phyloP scores from a whole-genome alignment of 306 rosid genomes.

The Cotoneaster glaucophyllus region DNA sequence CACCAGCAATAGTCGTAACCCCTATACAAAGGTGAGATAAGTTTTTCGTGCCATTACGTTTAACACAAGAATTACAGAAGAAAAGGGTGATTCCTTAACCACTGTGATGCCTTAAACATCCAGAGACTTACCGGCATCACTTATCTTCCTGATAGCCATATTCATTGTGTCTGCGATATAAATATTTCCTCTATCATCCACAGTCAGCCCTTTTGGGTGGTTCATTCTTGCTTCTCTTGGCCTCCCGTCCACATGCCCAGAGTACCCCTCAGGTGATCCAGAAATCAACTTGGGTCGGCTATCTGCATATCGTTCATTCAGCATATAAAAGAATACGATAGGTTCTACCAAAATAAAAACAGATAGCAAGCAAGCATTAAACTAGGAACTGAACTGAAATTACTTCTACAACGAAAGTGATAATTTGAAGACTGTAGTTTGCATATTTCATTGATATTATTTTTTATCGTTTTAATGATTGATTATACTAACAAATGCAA shows the following conservation, averaged over 20 bases:
- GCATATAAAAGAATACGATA: slow-evolving; percentile 6
- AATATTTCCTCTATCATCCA: slow-evolving; percentile 78
- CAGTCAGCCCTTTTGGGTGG: slow-evolving; percentile 83
- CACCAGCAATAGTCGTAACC: slow-evolving; percentile 97
- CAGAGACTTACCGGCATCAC: slow-evolving; percentile 53
- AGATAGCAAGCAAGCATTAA: neutral
- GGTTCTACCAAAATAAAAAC: neutral
- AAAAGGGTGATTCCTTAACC: slow-evolving; percentile 1
- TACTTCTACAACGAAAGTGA: neutral
- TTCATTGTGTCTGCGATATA: slow-evolving; percentile 93
- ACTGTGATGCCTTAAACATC: slow-evolving; percentile 1
- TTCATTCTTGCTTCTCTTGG: slow-evolving; percentile 89
- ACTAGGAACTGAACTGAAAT: slow-evolving; percentile 3
- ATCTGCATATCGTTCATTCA: slow-evolving; percentile 47
- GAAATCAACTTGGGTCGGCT: slow-evolving; percentile 84
- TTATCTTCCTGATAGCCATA: slow-evolving; percentile 93
- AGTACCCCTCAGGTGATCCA: slow-evolving; percentile 85
- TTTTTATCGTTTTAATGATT: neutral
- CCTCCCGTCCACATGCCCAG: slow-evolving; percentile 90
- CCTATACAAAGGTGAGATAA: slow-evolving; percentile 37
- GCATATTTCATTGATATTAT: neutral
- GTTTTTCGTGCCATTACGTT: neutral
- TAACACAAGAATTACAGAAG: neutral
- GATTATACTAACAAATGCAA: neutral
- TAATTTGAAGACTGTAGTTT: neutral